phyloP scores from a whole-genome alignment of 2,329 filamentous ascomycete genomes.

The Diplodia seriata region DNA sequence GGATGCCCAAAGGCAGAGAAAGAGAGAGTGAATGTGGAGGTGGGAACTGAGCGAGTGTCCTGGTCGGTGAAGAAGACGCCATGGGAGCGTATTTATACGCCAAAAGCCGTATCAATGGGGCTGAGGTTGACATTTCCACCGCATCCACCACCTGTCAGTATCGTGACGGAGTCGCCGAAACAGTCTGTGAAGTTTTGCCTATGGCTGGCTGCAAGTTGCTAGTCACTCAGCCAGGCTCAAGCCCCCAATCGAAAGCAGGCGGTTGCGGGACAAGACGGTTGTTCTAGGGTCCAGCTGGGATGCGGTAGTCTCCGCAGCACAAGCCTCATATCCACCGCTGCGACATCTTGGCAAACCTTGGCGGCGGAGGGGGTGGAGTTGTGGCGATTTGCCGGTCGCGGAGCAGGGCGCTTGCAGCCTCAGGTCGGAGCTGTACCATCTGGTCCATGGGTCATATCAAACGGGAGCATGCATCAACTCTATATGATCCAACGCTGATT shows the following conservation, averaged over 20 bases:
- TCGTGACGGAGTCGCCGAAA: background rate
- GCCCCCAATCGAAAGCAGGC: background rate
- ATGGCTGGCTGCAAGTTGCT: background rate
- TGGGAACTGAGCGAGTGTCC: background rate
- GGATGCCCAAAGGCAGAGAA: background rate
- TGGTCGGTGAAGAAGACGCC: background rate
- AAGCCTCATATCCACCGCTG: background rate
- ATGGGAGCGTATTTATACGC: background rate
- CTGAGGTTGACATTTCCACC: background rate
- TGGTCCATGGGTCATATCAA: background rate
- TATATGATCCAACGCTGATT: background rate
- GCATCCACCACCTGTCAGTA: background rate
- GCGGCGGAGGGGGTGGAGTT: background rate
- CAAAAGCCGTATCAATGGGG: background rate
- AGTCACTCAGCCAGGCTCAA: conserved; percentile 4
- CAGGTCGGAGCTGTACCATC: accelerated
- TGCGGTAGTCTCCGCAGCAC: background rate
- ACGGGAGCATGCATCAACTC: background rate
- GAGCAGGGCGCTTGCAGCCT: background rate
- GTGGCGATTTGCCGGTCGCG: background rate
- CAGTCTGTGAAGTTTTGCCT: background rate
- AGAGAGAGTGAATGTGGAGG: background rate
- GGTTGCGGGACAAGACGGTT: background rate
- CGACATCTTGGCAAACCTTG: background rate
- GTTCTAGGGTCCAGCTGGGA: background rate